A percentile compares a stretch with the other conserved stretches of the same genome.
Conservation (phyloP, 805 yeast species). For the Starmerella stigmatis region DNA sequence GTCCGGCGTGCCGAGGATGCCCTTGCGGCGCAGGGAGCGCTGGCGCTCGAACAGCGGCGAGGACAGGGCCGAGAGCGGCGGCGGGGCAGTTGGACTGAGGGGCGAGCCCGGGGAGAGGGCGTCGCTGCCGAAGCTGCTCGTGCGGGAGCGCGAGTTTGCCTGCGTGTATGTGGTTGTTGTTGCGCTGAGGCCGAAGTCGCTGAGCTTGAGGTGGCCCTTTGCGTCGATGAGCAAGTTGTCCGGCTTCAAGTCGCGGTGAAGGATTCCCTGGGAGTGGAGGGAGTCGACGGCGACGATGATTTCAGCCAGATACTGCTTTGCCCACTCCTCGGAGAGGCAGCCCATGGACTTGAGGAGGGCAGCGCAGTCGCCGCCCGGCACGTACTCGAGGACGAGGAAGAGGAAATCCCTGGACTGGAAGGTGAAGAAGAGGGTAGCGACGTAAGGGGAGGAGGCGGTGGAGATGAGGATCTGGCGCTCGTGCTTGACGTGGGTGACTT, state of each 20-base stretch:
- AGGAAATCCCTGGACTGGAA: constrained; percentile 82
- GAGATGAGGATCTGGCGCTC: constrained; percentile 98
- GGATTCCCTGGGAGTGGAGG: constrained; percentile 76
- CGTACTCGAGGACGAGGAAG: constrained; percentile 90
- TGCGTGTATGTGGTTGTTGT: constrained; percentile 2
- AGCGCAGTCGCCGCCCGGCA: constrained; percentile 93
- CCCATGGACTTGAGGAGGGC: constrained; percentile 75
- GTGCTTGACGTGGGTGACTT: constrained; percentile 84
- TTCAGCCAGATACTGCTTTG: constrained; percentile 71
- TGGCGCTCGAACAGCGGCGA: background rate
- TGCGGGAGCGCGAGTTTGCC: background rate
- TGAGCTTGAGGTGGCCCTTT: constrained; percentile 79
- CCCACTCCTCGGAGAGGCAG: constrained; percentile 74
- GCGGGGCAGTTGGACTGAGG: background rate
- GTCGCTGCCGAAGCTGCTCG: constrained; percentile 10
- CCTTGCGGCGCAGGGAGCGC: background rate
- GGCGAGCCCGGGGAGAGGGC: background rate
- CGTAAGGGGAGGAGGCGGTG: constrained; percentile 75
- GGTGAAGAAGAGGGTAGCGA: constrained; percentile 76
- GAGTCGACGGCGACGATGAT: constrained; percentile 84
- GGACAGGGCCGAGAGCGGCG: background rate
- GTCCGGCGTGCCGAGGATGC: constrained; percentile 82
- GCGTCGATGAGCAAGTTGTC: constrained; percentile 82
- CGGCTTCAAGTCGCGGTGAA: constrained; percentile 92
- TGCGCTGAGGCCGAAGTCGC: constrained; percentile 74